Evolutionary conservation across 75 land plant genomes (phyloP), one percentile per base, ranked within the genome.

Genomic region (Selaginella moellendorffii): DNA sequence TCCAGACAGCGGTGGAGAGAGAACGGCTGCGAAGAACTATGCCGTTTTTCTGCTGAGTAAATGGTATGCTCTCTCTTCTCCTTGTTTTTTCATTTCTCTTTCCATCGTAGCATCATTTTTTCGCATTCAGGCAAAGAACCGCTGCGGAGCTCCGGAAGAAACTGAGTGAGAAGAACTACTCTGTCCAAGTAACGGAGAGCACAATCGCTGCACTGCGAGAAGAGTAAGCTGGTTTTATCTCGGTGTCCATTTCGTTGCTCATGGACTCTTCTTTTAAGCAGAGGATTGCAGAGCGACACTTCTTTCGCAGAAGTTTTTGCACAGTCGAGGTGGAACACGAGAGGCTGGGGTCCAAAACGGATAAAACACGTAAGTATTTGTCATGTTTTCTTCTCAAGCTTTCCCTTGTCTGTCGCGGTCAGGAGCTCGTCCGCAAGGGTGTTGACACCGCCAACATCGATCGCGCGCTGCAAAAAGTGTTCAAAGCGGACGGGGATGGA

Each of bases 271-370:
- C 31, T 28, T 66, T 52, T 66, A 14, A 54, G 53, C 30, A 83
- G 90, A 71, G 96, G 90, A 18, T 31, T 86, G 68, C 74, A 83
- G 61, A 81, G 82, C 72, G 96, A 89, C 77, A 53, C 67, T 26
- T 68, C 70, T 31, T 89, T 81, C 74, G 90, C 96, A 23, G 96
- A 86, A 72, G 22, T 74, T 31, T 86, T 69, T 72, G 78, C 90
- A 64, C 84, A 78, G 2, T 89, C 90, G 20, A 67, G 82, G 65
- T 89, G 90, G 90, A 67, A 73, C 19, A 71, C 80, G 36, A 66
- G 69, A 53, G 67, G 59, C 31, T 89, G 96, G 96, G 96, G 90
- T 10, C 96, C 96, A 18, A 68, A 76, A 58, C 72, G 79, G 24
- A 84, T 89, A 29, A 89, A 89, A 74, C 78, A 71, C 62, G 93